phyloP scores from a whole-genome alignment of 2,329 filamentous ascomycete species.

The Clonostachys solani region DNA sequence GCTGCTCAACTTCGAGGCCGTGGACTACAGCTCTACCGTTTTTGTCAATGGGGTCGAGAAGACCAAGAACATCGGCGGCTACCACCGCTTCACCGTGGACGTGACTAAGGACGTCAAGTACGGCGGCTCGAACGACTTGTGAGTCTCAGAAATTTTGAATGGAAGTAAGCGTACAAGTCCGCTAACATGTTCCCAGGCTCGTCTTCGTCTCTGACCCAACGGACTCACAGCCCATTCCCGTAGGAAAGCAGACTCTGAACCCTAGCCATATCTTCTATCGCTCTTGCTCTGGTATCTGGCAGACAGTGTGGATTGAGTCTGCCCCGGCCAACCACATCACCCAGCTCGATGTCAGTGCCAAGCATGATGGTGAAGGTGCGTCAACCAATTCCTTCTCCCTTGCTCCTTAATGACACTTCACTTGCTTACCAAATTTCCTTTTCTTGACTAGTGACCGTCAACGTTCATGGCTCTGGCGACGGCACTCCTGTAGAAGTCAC shows the following conservation, averaged over 20 bases:
- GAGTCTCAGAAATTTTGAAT: slow-evolving; percentile 10
- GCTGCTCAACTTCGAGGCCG: slow-evolving; percentile 53
- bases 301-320: slow-evolving; percentile 67
- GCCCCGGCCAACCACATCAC: slow-evolving; percentile 53
- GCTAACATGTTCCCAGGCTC: slow-evolving; percentile 29
- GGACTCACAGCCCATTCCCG: slow-evolving; percentile 55
- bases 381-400: slow-evolving; percentile 2
- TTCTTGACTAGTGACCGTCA: slow-evolving; percentile 42
- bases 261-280: slow-evolving; percentile 67
- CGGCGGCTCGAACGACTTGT: slow-evolving; percentile 50
- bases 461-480: slow-evolving; percentile 38
- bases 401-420: neutral
- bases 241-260: slow-evolving; percentile 58
- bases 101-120: slow-evolving; percentile 38
- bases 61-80: slow-evolving; percentile 54
- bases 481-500: slow-evolving; percentile 26
- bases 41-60: slow-evolving; percentile 52
- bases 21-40: slow-evolving; percentile 53
- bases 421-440: neutral
- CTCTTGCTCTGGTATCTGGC: slow-evolving; percentile 72
- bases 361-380: slow-evolving; percentile 47
- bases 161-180: neutral
- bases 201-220: slow-evolving; percentile 68
- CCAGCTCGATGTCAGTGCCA: slow-evolving; percentile 53
- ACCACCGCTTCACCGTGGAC: slow-evolving; percentile 58